Evolutionary conservation across 2,329 filamentous ascomycete genomes (phyloP).

Genomic region (Nigrograna mackinnonii): DNA sequence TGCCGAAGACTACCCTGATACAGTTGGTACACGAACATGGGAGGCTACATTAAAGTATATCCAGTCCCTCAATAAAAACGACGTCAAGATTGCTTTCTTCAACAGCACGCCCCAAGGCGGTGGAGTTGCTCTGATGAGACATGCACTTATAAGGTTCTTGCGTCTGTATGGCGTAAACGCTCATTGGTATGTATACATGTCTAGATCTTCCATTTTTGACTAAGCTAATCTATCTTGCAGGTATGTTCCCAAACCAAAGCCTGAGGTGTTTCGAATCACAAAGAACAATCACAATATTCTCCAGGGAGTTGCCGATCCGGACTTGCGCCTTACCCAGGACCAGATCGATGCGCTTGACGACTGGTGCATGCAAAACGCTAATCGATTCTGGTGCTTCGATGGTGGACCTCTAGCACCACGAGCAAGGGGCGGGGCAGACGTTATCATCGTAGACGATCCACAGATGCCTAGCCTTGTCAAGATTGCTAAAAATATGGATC

Average conservation of each 20-base stretch:
- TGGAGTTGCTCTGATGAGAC: slow-evolving; percentile 80
- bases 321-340: slow-evolving; percentile 65
- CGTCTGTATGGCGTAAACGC: slow-evolving; percentile 69
- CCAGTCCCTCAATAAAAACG: slow-evolving; percentile 63
- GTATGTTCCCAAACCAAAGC: slow-evolving; percentile 77
- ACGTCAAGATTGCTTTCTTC: slow-evolving; percentile 76
- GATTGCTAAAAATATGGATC: slow-evolving; percentile 71
- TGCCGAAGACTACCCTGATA: slow-evolving; percentile 61
- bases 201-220: background rate
- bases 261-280: slow-evolving; percentile 79
- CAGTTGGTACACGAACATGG: slow-evolving; percentile 68
- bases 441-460: slow-evolving; percentile 80
- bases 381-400: slow-evolving; percentile 72
- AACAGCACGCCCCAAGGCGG: slow-evolving; percentile 82
- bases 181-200: slow-evolving; percentile 65
- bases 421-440: slow-evolving; percentile 72
- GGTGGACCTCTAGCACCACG: slow-evolving; percentile 69
- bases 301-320: slow-evolving; percentile 72
- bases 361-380: slow-evolving; percentile 75
- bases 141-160: slow-evolving; percentile 74
- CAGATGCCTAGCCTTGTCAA: slow-evolving; percentile 82
- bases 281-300: slow-evolving; percentile 90
- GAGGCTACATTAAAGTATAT: slow-evolving; percentile 66
- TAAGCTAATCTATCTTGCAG: slow-evolving; percentile 31
- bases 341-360: slow-evolving; percentile 66